Evolutionary conservation across 352 stramenopile species (phyloP), one percentile per base, ranked within the genome.

Genomic region (Phytopythium helicoides): DNA sequence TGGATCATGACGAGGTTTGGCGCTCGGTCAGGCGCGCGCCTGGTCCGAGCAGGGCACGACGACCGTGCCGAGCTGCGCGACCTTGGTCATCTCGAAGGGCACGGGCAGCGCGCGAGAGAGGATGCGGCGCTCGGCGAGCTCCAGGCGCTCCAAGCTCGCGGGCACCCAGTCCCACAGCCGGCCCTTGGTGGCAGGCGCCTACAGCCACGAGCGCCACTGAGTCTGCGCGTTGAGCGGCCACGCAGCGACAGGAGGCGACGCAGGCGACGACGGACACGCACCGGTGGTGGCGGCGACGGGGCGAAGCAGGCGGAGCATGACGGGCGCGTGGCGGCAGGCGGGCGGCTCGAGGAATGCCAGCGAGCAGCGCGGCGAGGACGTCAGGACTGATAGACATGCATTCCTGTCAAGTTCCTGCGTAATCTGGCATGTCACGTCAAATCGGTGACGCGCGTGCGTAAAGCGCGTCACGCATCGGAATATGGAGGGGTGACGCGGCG

Each of bases 1-100:
- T 94, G 84, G 51, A 94, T 76, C 51, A 94, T 47, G 33, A 94
- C 84, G 52, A 94, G 69, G 50, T 91, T 86, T 44, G 80, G 74
- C 18, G 73, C 81, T 1, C n/a, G 58, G 40, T 64, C 64, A 11
- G 39, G 46, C 22, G 42, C 18, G 34, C 74, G 67, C 51, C 37
- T 75, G 56, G 53, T 87, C 80, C 2, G 79, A 73, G 56, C 81
- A 94, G 0, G 84, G 84, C 19, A 94, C 81, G 21, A 92, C 66
- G 4, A 94, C 77, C 8, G 84, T 94, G 31, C 84, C 84, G 33
- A 94, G 72, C 28, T 69, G 69, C 26, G 81, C 84, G 15, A 94
- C 68, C 54, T 92, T 91, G 49, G 71, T 89, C 74, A 92, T 87
- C 52, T 90, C 70, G 41, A 89, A 92, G 6, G 66, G 54, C 11